Evolutionary conservation across 192 early-diverging fungal species (phyloP).

Genomic region (Podila epicladia): DNA sequence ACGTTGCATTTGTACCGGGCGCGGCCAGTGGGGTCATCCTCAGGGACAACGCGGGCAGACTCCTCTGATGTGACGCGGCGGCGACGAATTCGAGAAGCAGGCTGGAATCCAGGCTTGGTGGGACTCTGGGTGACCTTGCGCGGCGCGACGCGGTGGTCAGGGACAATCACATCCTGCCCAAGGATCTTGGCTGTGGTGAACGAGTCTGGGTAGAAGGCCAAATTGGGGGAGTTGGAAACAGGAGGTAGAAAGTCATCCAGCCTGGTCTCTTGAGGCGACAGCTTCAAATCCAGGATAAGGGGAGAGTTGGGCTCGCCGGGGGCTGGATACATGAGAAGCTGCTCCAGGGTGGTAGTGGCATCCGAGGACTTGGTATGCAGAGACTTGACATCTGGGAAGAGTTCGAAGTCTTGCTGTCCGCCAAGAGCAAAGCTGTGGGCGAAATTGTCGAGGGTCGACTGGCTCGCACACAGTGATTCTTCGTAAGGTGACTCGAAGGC

Average conservation of each 20-base stretch:
- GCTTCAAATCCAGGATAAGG: background rate
- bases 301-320: conserved; percentile 3
- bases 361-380: conserved; percentile 1
- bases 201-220: background rate
- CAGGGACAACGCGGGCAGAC: conserved; percentile 24
- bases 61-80: conserved; percentile 48
- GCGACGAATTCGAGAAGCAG: conserved; percentile 21
- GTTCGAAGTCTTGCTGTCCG: conserved; percentile 26
- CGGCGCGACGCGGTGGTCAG: conserved; percentile 22
- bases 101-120: conserved; percentile 45
- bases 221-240: no score
- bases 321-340: conserved; percentile 9
- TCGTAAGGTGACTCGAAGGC: conserved; percentile 20
- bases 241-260: background rate
- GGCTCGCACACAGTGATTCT: conserved; percentile 3
- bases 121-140: conserved; percentile 43
- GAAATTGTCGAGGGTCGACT: background rate
- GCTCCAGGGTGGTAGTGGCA: conserved; percentile 14
- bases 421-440: conserved; percentile 22
- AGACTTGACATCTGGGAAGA: conserved; percentile 13
- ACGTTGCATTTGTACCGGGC: conserved; percentile 38
- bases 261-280: background rate
- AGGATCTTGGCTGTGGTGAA: conserved; percentile 32
- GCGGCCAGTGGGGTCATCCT: conserved; percentile 21
- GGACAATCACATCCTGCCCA: conserved; percentile 26